phyloP scores from a whole-genome alignment of 345 rosid species.

The Mangifera indica region DNA sequence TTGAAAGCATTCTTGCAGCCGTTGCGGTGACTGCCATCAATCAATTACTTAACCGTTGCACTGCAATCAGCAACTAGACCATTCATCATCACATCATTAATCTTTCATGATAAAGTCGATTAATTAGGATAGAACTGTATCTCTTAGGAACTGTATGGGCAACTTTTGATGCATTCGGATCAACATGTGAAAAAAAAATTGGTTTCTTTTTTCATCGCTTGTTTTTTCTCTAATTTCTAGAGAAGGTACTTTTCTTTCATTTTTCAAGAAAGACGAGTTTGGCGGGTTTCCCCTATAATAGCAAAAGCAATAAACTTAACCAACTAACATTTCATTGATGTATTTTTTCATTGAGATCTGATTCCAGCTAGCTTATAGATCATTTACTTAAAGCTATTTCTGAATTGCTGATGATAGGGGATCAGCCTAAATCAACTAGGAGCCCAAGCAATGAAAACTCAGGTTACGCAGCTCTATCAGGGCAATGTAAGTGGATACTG shows the following conservation, averaged over 20 bases:
- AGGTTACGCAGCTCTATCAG: no score
- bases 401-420: no score
- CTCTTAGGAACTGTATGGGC: background rate
- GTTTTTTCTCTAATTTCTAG: background rate
- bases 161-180: background rate
- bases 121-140: background rate
- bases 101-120: background rate
- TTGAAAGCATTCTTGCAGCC: no score
- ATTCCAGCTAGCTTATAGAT: background rate
- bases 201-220: background rate
- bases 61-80: no score
- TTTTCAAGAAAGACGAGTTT: background rate
- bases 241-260: background rate
- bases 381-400: no score
- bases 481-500: no score
- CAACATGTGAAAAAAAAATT: background rate
- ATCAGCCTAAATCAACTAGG: no score
- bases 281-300: background rate
- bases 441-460: no score
- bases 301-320: background rate
- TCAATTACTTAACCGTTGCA: no score
- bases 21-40: no score
- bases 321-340: background rate
- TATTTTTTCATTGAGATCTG: background rate
- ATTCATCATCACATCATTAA: no score